Base-by-base conservation (phyloP, 768 basidiomycete genomes). In the Rhodosporidiobolus odoratus region DNA sequence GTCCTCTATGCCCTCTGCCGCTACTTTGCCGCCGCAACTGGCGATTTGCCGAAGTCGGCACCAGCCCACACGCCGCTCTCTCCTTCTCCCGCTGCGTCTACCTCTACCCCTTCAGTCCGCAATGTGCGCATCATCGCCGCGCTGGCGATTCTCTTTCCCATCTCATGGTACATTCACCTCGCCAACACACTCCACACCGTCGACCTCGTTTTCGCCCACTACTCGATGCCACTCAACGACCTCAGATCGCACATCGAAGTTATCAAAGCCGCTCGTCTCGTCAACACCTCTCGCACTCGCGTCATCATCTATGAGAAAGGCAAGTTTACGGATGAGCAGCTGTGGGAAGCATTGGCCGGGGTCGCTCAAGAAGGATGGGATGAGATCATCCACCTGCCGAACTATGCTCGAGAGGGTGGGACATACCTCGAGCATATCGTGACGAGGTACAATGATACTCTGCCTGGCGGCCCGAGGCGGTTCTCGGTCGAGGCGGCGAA, bases 291-390 rank as follows among this genome's bases (percentile, higher is more conserved):
- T 23, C 5, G 34, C 8, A 56, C 54, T 12, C 32, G 54, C 7
- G 54, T 56, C 15, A n/a, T 56, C 32, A 13, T 56, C 54, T 56
- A 56, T 23, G 32, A 56, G 32, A 56, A 56, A 34, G 54, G 54
- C 54, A 21, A 9, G 32, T 35, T 56, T 9, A 34, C 54, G 13
- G 34, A 17, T 21, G 54, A 34, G 6, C 16, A 56, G 34, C 54
- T 56, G 9, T 35, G 32, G 54, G 4, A 17, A 4, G 54, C 32
- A 34, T 23, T 56, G 8, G 30, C 32, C 5, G 54, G 54, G 15
- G 32, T 56, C 17, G 54, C 54, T 12, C 5, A 34, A 34, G 27
- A n/a, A 6, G 52, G 52, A 15, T 60, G 72, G 37, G 76, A 72
- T 34, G 54, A 56, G 34, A 35, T 56, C 17, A 21, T 56, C 32